Evolutionary conservation across 768 basidiomycete genomes (phyloP).

Genomic region (Suillus occidentalis): DNA sequence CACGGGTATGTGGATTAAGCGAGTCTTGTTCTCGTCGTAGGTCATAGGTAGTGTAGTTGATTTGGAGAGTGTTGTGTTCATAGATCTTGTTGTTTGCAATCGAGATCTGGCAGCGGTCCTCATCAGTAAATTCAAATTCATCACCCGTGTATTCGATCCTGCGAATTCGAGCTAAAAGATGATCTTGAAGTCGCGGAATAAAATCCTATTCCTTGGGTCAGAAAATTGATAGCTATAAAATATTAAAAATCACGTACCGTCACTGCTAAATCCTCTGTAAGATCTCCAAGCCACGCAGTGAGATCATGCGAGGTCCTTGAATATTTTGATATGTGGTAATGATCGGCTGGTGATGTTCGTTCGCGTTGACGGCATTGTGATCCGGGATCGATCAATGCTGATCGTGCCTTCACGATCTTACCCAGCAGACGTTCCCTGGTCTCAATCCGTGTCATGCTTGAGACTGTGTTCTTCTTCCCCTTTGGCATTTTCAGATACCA

Average conservation of each 20-base stretch:
- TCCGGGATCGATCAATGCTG: not conserved
- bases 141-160: conserved; percentile 13
- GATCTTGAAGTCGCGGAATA: conserved; percentile 15
- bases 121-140: conserved; percentile 19
- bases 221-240: not conserved
- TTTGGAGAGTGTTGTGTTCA: conserved; percentile 28
- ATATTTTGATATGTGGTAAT: conserved; percentile 24
- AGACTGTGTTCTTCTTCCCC: conserved; percentile 14
- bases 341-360: conserved; percentile 22
- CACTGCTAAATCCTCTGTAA: conserved; percentile 28
- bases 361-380: conserved; percentile 16
- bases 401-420: conserved; percentile 12
- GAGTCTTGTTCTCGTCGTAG: conserved; percentile 24
- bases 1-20: conserved; percentile 31
- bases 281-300: conserved; percentile 11
- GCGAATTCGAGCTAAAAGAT: conserved; percentile 7
- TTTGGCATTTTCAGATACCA: conserved; percentile 39
- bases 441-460: conserved; percentile 29
- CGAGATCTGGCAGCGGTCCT: conserved; percentile 21
- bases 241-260: not conserved
- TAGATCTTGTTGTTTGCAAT: conserved; percentile 34
- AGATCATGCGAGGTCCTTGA: conserved; percentile 10
- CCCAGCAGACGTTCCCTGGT: conserved; percentile 18
- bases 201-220: conserved; percentile 38
- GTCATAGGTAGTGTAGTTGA: conserved; percentile 36